Percentiles rank a stretch among this genome's conserved stretches.
Conservation (phyloP, 768 basidiomycete genomes). For the Gymnopilus junonius region DNA sequence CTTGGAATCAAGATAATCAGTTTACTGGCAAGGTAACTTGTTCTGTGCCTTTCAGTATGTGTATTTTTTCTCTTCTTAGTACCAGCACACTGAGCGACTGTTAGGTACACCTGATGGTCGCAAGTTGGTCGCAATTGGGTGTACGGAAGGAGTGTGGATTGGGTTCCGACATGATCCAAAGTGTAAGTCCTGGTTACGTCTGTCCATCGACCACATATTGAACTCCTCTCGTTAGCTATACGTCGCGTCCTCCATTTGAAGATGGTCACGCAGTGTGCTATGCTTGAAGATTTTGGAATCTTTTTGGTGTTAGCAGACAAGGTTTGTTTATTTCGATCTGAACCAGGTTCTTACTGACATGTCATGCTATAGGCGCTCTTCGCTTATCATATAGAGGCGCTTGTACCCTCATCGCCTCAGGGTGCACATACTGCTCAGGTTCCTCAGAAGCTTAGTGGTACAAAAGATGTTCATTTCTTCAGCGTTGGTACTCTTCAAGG, state of each 20-base stretch:
- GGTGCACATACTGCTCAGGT: conserved; percentile 71
- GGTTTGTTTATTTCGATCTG: conserved; percentile 37
- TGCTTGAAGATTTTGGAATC: conserved; percentile 95
- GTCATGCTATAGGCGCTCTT: conserved; percentile 67
- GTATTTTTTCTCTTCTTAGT: background rate
- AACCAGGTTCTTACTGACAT: background rate
- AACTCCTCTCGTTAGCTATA: conserved; percentile 60
- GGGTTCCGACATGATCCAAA: conserved; percentile 89
- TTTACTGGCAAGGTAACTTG: conserved; percentile 90
- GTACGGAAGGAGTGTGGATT: conserved; percentile 97
- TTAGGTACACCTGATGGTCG: conserved; percentile 85
- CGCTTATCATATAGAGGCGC: conserved; percentile 94
- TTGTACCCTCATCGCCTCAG: conserved; percentile 85
- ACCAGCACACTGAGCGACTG: conserved; percentile 4
- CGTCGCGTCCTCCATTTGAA: conserved; percentile 93
- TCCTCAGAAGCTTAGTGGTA: conserved; percentile 90
- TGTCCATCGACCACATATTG: background rate
- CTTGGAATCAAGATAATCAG: conserved; percentile 77
- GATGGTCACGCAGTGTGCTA: conserved; percentile 93
- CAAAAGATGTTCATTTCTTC: conserved; percentile 95
- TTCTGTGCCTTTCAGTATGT: conserved; percentile 89
- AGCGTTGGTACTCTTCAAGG: conserved; percentile 87
- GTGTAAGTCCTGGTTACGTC: conserved; percentile 53
- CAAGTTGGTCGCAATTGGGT: conserved; percentile 89
- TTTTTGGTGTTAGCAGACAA: conserved; percentile 96